phyloP scores from a whole-genome alignment of 2,329 filamentous ascomycete species.

The Coniochaeta ligniaria region DNA sequence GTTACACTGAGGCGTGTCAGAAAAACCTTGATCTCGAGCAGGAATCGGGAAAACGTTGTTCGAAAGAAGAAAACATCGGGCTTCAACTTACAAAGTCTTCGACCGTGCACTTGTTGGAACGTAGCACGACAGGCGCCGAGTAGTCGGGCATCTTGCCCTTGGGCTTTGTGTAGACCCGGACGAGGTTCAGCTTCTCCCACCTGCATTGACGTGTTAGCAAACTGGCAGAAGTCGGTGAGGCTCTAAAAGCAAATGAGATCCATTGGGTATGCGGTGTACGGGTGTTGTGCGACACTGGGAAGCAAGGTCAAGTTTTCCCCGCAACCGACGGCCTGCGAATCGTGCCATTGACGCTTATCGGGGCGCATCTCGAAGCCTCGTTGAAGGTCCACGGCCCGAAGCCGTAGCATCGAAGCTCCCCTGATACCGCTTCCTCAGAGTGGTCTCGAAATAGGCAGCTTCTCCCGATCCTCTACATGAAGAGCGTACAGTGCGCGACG shows the following conservation, averaged over 20 bases:
- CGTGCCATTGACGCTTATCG: neutral
- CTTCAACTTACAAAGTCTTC: constrained; percentile 84
- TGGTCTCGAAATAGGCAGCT: neutral
- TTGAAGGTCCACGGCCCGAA: neutral
- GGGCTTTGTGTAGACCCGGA: constrained; percentile 94
- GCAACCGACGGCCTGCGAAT: neutral
- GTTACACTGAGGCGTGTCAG: constrained; percentile 65
- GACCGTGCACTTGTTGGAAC: constrained; percentile 74
- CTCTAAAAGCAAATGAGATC: neutral
- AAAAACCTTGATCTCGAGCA: neutral
- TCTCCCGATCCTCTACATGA: neutral
- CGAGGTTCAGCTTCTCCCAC: constrained; percentile 91
- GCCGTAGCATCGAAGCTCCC: neutral
- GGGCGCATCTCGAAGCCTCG: neutral
- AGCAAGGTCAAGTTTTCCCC: neutral
- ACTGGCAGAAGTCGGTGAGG: neutral
- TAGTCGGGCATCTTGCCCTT: constrained; percentile 96
- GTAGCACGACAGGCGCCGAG: constrained; percentile 80
- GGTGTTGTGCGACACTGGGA: neutral
- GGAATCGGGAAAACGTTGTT: neutral
- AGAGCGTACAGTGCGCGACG: neutral
- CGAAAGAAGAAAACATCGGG: neutral
- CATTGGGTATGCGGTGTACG: neutral
- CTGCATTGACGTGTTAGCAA: constrained; percentile 20
- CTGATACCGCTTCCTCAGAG: neutral